Base-by-base conservation (phyloP, 2,329 filamentous ascomycete species). In the Exophiala sp. region DNA sequence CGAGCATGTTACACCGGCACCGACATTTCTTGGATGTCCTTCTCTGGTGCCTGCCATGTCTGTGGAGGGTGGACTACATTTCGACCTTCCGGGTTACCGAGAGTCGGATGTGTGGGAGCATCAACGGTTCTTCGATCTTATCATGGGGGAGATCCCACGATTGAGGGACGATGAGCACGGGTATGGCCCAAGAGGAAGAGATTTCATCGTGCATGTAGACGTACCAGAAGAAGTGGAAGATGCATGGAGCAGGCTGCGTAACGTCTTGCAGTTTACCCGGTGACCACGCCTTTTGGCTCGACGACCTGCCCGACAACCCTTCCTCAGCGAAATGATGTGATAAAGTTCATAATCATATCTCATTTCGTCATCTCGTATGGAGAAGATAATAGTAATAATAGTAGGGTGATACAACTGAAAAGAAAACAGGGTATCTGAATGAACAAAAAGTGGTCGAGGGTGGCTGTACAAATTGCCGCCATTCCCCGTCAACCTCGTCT, bases 201-300 rank as follows among this genome's bases (percentile, higher is more conserved):
- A 65, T 0, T 78, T 75, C 49, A 76, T 77, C 53, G 58, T 61
- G 5, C 73, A 77, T 64, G 72, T 77, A 11, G 69, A 74, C 59
- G 62, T 77, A 40, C 71, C 72, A 0, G 48, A 35, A 2, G 62
- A 66, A 3, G 66, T 75, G 11, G 66, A 72, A 47, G 54, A 46
- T 7, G 71, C 72, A 12, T 74, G 69, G 68, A 52, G 16, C 42
- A 47, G 57, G 45, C 38, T 62, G 34, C 39, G 43, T 34, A 32
- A 24, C 6, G 16, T 50, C 2, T 39, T 58, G 32, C 16, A 47
- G 14, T 50, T 35, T 35, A 51, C 52, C 14, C 44, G 54, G 14
- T 55, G 40, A 55, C 12, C 5, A 16, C 5, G 14, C 2, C 14
- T 16, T 10, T 11, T 38, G 35, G 5, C 6, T 12, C 35, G 5